Conservation (phyloP, 2,329 filamentous ascomycete genomes). For the Scopulariopsis brevicaulis region DNA sequence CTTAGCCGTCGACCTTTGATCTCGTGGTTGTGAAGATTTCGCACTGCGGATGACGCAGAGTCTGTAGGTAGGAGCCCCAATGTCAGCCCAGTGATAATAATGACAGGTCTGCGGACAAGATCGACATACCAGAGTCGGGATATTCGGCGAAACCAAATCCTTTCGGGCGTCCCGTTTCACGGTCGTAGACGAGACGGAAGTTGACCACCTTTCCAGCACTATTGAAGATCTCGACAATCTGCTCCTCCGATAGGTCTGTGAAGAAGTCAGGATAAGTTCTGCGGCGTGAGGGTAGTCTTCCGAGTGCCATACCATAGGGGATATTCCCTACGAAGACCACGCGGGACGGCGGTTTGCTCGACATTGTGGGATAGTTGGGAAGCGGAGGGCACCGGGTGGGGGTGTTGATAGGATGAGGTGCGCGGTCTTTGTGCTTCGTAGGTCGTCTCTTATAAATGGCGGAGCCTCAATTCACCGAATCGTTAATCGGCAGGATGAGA, state of each 20-base stretch:
- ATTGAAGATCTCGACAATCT: constrained; percentile 88
- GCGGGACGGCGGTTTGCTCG: constrained; percentile 61
- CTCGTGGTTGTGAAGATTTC: constrained; percentile 91
- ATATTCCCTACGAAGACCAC: constrained; percentile 82
- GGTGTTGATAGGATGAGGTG: not conserved
- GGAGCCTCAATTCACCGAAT: too few species aligned
- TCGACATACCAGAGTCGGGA: constrained; percentile 67
- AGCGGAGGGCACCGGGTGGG: not conserved
- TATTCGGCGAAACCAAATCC: constrained; percentile 97
- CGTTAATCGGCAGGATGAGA: not conserved
- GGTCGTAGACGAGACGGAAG: constrained; percentile 90
- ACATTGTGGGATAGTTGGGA: constrained; percentile 40
- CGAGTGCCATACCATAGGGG: constrained; percentile 51
- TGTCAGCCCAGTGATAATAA: not conserved
- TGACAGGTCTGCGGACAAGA: not conserved
- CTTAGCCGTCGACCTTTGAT: constrained; percentile 89
- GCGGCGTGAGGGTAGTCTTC: not conserved
- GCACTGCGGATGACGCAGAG: constrained; percentile 82
- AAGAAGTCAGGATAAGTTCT: not conserved
- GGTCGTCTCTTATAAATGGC: too few species aligned
- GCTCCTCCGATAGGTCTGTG: constrained; percentile 87
- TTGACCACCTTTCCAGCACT: constrained; percentile 78
- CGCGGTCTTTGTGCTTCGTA: not conserved
- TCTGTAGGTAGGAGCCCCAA: constrained; percentile 25
- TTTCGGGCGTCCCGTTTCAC: constrained; percentile 87